These are phyloP conservation scores for Sordariomycetes sp. DNA, from an alignment of 2,329 filamentous ascomycete genomes.

Conservation along the genomic window DNA sequence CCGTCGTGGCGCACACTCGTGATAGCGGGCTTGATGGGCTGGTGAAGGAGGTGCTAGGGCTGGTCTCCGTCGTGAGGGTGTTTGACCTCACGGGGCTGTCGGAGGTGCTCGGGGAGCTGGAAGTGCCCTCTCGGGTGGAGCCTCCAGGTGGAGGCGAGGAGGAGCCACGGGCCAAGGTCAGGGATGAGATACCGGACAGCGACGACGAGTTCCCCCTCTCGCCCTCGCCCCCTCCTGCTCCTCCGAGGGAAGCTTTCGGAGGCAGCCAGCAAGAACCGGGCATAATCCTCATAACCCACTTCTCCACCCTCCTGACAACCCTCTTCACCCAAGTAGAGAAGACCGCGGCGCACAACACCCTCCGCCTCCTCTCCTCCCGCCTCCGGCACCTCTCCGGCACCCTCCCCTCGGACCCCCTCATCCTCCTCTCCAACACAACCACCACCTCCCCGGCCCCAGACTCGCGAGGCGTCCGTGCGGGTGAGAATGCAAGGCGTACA, in stretches of 20 bases:
- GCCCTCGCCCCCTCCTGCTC: not conserved
- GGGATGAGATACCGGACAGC: slow-evolving; percentile 6
- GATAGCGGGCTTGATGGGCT: slow-evolving; percentile 8
- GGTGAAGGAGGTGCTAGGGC: slow-evolving; percentile 27
- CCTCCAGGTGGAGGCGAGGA: not conserved
- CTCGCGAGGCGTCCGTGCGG: not conserved
- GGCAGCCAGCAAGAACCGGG: slow-evolving; percentile 16
- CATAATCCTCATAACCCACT: slow-evolving; percentile 41
- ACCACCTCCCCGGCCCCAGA: slow-evolving; percentile 8
- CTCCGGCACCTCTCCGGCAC: slow-evolving; percentile 30
- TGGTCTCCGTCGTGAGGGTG: slow-evolving; percentile 38
- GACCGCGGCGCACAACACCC: slow-evolving; percentile 29
- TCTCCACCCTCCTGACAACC: slow-evolving; percentile 33
- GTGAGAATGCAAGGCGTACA: slow-evolving; percentile 8
- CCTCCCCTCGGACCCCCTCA: slow-evolving; percentile 26
- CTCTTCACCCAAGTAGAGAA: slow-evolving; percentile 37
- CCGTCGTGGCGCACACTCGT: slow-evolving; percentile 6
- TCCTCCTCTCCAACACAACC: slow-evolving; percentile 42
- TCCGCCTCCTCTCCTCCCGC: slow-evolving; percentile 32
- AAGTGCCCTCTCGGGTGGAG: slow-evolving; percentile 8
- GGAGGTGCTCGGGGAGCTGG: slow-evolving; percentile 41
- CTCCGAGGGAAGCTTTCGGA: not conserved
- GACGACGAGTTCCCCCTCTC: slow-evolving; percentile 2
- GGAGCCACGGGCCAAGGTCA: not conserved
- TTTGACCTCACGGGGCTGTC: slow-evolving; percentile 45